Percentiles rank a stretch among this genome's conserved stretches.
Conservation (phyloP, 495 filamentous ascomycete genomes). For the Penicillium egyptiacum region DNA sequence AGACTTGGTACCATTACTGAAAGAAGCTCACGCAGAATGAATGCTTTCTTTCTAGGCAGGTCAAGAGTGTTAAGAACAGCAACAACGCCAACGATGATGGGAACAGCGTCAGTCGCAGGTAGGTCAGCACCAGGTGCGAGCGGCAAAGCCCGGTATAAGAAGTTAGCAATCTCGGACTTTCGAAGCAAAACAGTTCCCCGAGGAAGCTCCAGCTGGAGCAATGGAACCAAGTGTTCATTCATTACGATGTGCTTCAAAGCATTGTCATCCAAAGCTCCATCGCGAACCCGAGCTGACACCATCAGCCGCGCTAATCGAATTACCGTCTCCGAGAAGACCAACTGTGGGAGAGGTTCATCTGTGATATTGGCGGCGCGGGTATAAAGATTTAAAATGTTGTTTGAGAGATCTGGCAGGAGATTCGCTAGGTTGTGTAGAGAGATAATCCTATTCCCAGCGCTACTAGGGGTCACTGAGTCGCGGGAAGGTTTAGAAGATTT, state of each 20-base stretch:
- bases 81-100: conserved; percentile 82
- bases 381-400: conserved; percentile 82
- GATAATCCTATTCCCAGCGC: conserved; percentile 50
- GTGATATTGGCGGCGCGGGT: conserved; percentile 70
- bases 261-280: conserved; percentile 66
- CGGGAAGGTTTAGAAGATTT: conserved; percentile 50
- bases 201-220: conserved; percentile 43
- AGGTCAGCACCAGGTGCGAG: conserved; percentile 56
- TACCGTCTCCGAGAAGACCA: conserved; percentile 77
- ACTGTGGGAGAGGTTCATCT: conserved; percentile 75
- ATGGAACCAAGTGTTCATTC: conserved; percentile 45
- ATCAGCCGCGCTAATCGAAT: conserved; percentile 77
- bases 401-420: conserved; percentile 71
- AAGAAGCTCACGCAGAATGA: conserved; percentile 81
- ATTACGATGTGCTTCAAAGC: conserved; percentile 67
- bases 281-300: conserved; percentile 64
- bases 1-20: conserved; percentile 78
- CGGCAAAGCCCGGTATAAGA: conserved; percentile 73
- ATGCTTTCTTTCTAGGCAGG: conserved; percentile 79
- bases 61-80: conserved; percentile 74
- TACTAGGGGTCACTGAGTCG: conserved; percentile 44
- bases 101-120: conserved; percentile 66
- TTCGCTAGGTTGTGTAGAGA: conserved; percentile 62
- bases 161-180: conserved; percentile 66
- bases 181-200: conserved; percentile 41